Evolutionary conservation across 2,329 filamentous ascomycete species (phyloP).

Genomic region (Cladosporium sp.): DNA sequence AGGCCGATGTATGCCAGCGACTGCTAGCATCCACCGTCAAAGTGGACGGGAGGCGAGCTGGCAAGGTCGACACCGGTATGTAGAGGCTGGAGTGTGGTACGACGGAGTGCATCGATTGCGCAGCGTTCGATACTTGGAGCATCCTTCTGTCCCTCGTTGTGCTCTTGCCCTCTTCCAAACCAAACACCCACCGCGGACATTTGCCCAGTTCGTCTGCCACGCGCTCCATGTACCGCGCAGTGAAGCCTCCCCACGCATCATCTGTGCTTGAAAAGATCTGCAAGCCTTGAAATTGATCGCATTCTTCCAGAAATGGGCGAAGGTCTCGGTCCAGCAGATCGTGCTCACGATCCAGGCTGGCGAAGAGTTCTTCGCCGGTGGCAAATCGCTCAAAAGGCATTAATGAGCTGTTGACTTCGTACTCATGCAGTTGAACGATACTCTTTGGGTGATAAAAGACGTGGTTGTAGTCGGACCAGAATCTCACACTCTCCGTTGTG

Average conservation of each 20-base stretch:
- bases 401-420: constrained; percentile 71
- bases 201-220: constrained; percentile 90
- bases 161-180: constrained; percentile 55
- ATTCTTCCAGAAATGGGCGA: constrained; percentile 83
- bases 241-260: constrained; percentile 47
- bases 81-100: constrained; percentile 68
- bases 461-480: constrained; percentile 94
- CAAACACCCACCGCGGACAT: constrained; percentile 80
- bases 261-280: constrained; percentile 55
- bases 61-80: constrained; percentile 64
- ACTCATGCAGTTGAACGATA: constrained; percentile 79
- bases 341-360: constrained; percentile 54
- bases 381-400: constrained; percentile 76
- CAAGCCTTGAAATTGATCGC: constrained; percentile 83
- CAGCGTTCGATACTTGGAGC: constrained; percentile 64
- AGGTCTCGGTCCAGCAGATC: constrained; percentile 89
- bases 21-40: constrained; percentile 58
- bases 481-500: constrained; percentile 67
- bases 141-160: constrained; percentile 53
- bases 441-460: constrained; percentile 89
- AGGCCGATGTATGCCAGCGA: constrained; percentile 71
- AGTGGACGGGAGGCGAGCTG: constrained; percentile 50
- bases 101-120: constrained; percentile 63
- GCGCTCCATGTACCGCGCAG: constrained; percentile 49
- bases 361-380: constrained; percentile 66